Conservation (phyloP, 2,329 filamentous ascomycete genomes). For the Penicillium sp. region DNA sequence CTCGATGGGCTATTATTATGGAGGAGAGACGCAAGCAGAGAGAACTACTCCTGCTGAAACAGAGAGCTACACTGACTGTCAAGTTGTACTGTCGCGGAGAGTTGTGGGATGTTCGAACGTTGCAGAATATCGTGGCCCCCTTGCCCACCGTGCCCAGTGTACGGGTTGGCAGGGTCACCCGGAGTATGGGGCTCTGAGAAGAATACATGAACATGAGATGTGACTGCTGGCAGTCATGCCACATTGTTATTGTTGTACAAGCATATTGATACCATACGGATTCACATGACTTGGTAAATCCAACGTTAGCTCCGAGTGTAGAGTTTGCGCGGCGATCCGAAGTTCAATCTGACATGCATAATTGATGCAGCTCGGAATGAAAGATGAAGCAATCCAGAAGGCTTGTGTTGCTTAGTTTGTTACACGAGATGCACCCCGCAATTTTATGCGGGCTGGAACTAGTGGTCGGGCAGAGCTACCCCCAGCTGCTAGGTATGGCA, state of each 20-base stretch:
- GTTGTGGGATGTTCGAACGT: conserved; percentile 11
- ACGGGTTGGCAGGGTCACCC: conserved; percentile 3
- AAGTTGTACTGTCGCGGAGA: conserved; percentile 16
- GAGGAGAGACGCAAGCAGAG: conserved; percentile 15
- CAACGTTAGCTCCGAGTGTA: not conserved
- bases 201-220: not conserved
- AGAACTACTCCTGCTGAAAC: conserved; percentile 6
- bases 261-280: not conserved
- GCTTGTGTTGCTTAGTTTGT: not conserved
- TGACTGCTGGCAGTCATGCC: not conserved
- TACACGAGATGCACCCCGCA: not conserved
- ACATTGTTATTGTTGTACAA: not conserved
- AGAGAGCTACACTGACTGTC: conserved; percentile 8
- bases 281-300: not conserved
- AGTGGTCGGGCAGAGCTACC: not conserved
- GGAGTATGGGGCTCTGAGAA: conserved; percentile 6
- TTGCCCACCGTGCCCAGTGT: conserved; percentile 1
- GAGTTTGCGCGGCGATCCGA: not conserved
- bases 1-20: conserved; percentile 17
- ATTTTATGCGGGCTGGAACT: not conserved
- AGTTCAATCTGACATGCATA: conserved; percentile 2
- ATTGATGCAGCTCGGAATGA: not conserved
- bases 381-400: not conserved
- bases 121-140: conserved; percentile 5
- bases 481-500: not conserved